Evolutionary conservation across 2,329 filamentous ascomycete species (phyloP), one percentile per base, ranked within the genome.

Genomic region (Fusarium buxicola): DNA sequence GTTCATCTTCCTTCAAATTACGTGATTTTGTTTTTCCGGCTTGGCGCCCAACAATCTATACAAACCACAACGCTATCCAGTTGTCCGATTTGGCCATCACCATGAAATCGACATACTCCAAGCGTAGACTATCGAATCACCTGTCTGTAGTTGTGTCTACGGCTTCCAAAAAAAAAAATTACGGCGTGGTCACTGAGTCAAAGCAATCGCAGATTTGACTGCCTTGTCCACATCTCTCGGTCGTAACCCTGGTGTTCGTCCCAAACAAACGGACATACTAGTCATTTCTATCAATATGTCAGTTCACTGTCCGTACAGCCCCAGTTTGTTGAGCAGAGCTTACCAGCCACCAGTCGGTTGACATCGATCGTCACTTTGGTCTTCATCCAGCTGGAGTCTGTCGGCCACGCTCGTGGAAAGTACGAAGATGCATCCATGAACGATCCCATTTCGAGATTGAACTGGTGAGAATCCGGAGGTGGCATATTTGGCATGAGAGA

Each of bases 211-310:
- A 8, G 48, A 47, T 25, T 48, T 68, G n/a, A 70, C 65, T 8
- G 76, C 74, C 13, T 45, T 62, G 44, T 77, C 65, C 2, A 81
- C 63, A 38, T 81, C 77, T 34, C 70, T 75, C 1, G 76, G 75
- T 7, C 78, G 73, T 9, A 80, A 56, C 0, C 76, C 78, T 0
- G 78, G 78, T 2, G 72, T 72, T 6, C 76, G 70, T 8, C 78
- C 78, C 8, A 81, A 60, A 35, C 78, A 81, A 7, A 80, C 73
- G 13, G 76, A 73, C 12, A 56, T 70, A 3, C 56, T 52, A 1
- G 72, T 70, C 40, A 81, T 61, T 69, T 80, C 78, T 80, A 40
- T 21, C 6, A n/a, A 10, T 5, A 2, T 11, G 25, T 70, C 39
- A 68, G 48, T 40, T 25, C 25, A 8, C 9, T 24, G 8, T 8